Evolutionary conservation across 2,329 filamentous ascomycete species (phyloP).

Genomic region (Biscogniauxia sp.): DNA sequence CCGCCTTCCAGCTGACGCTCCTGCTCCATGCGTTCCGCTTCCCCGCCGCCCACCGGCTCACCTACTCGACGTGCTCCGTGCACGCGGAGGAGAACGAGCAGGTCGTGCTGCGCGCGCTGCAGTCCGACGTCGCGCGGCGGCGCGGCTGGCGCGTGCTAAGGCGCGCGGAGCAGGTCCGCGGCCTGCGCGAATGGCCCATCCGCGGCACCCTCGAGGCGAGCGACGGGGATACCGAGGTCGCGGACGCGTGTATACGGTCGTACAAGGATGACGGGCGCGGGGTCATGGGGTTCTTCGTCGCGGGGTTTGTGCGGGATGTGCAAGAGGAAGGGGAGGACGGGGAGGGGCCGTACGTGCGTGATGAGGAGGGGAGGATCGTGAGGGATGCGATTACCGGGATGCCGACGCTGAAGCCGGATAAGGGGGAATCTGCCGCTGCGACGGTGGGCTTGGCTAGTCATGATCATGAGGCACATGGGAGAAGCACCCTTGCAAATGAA

Average conservation of each 20-base stretch:
- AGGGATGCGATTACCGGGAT: slow-evolving; percentile 29
- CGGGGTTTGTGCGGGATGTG: slow-evolving; percentile 69
- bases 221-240: slow-evolving; percentile 50
- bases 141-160: slow-evolving; percentile 76
- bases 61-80: slow-evolving; percentile 92
- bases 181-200: slow-evolving; percentile 73
- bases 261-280: slow-evolving; percentile 78
- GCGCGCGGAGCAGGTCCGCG: slow-evolving; percentile 70
- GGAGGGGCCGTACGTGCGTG: slow-evolving; percentile 30
- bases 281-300: slow-evolving; percentile 95
- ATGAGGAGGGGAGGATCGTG: slow-evolving; percentile 30
- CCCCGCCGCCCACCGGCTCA: slow-evolving; percentile 69
- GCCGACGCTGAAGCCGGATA: slow-evolving; percentile 31
- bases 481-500: slow-evolving; percentile 32
- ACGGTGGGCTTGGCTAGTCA: slow-evolving; percentile 38
- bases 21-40: slow-evolving; percentile 84
- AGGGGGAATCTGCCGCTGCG: background rate
- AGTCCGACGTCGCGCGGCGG: slow-evolving; percentile 61
- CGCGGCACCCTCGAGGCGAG: slow-evolving; percentile 54
- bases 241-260: slow-evolving; percentile 77
- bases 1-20: slow-evolving; percentile 78
- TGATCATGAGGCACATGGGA: slow-evolving; percentile 36
- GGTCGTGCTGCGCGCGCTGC: slow-evolving; percentile 72
- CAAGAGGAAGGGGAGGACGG: slow-evolving; percentile 5
- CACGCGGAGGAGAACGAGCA: slow-evolving; percentile 85